These are phyloP conservation scores for Citrus unshiu DNA, from an alignment of 345 rosid genomes.

Conservation along the genomic window DNA sequence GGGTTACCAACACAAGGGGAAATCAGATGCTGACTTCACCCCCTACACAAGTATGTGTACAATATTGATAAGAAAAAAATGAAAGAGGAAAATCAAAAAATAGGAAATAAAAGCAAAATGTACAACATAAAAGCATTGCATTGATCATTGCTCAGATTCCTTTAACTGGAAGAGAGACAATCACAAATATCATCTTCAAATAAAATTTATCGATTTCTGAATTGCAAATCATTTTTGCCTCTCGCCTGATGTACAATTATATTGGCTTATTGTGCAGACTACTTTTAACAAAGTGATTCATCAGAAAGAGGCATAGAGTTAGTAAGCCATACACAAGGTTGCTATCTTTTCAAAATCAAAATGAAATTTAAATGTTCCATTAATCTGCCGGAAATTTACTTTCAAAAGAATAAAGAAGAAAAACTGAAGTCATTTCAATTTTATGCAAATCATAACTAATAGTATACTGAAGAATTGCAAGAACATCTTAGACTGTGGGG, in stretches of 20 bases:
- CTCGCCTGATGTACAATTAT: not conserved
- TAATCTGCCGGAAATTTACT: too few relatives aligned
- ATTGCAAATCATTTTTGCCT: not conserved
- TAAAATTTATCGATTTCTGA: not conserved
- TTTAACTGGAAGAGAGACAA: not conserved
- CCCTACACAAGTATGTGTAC: too few relatives aligned
- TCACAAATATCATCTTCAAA: not conserved
- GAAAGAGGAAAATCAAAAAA: too few relatives aligned
- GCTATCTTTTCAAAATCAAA: not conserved
- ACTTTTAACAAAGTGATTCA: not conserved
- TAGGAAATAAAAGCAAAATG: not conserved
- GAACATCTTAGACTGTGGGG: not conserved
- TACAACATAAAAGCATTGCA: not conserved
- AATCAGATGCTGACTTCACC: not conserved
- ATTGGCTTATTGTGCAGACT: not conserved
- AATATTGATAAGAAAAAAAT: not conserved
- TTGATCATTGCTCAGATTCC: not conserved
- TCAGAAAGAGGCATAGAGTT: not conserved
- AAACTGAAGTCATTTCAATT: too few relatives aligned
- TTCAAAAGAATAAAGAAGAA: too few relatives aligned
- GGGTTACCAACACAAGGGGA: constrained; percentile 4
- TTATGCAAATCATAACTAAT: not conserved
- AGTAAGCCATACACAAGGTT: not conserved
- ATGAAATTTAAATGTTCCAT: not conserved
- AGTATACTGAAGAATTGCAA: not conserved